Evolutionary conservation across 2,329 filamentous ascomycete genomes (phyloP).

Genomic region (Penicillium paneum): DNA sequence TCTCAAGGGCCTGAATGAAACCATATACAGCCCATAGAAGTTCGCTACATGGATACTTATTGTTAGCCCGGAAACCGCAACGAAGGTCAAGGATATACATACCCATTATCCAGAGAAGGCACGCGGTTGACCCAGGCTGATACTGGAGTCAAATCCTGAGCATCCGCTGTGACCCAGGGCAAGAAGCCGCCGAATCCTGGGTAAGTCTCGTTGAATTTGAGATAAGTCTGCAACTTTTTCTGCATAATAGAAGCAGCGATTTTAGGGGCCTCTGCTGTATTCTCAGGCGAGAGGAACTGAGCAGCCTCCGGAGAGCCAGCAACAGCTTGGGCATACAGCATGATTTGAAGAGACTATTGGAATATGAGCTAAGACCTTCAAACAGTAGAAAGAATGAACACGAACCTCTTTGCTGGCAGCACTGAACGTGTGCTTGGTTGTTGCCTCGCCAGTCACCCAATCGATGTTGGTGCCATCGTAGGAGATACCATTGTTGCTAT

Average conservation of each 20-base stretch:
- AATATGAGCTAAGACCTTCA: background rate
- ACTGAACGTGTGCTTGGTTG: constrained; percentile 37
- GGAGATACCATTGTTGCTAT: constrained; percentile 43
- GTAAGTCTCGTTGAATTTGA: constrained; percentile 42
- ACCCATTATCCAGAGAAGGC: constrained; percentile 45
- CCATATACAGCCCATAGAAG: constrained; percentile 46
- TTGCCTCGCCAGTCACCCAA: constrained; percentile 34
- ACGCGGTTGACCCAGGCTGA: constrained; percentile 41
- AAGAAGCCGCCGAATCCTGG: constrained; percentile 45
- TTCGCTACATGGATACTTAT: constrained; percentile 27
- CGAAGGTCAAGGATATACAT: background rate
- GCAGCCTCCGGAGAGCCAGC: constrained; percentile 40
- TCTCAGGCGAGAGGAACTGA: constrained; percentile 38
- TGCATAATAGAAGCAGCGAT: constrained; percentile 40
- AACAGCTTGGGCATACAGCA: constrained; percentile 45
- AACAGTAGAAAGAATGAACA: background rate
- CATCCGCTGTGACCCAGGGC: constrained; percentile 39
- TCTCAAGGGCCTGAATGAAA: constrained; percentile 39
- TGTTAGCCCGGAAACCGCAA: background rate
- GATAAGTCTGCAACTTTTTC: constrained; percentile 41
- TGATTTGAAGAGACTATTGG: constrained; percentile 42
- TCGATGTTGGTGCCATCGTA: constrained; percentile 33
- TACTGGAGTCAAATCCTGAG: constrained; percentile 32
- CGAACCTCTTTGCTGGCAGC: constrained; percentile 36
- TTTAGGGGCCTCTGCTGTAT: constrained; percentile 30